Evolutionary conservation across 2,329 filamentous ascomycete genomes (phyloP), one percentile per base, ranked within the genome.

Genomic region (Trichoderma oligosporum): DNA sequence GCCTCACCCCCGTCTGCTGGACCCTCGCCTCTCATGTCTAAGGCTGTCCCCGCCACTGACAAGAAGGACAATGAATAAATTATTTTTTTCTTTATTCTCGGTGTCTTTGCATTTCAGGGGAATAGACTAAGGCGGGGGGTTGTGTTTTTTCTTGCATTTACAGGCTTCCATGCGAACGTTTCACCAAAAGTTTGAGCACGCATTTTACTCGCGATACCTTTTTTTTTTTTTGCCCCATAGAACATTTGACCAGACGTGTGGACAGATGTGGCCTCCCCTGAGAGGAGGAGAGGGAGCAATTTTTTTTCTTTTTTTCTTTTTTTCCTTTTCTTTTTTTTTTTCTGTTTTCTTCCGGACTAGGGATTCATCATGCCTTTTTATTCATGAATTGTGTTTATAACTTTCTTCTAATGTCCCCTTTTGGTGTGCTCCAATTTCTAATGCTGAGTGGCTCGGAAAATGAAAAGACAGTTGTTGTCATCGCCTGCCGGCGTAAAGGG

Each of bases 1-100:
- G 80, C 82, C 66, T 90, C 88, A 65, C 87, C 88, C 67, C 86
- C 87, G 56, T 86, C 86, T 60, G 81, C 83, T 47, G 77, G 83
- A 62, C 84, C 82, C 57, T 89, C 86, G 55, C 86, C 86, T 46
- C 81, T 82, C 58, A 70, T 86, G 68, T 75, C 84, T 62, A 88
- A 88, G 76, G 80, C 78, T 61, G 79, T 78, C 61, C 79, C 82
- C 61, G 82, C 82, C 68, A 76, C 69, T 60, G 79, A 76, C 65
- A 83, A 84, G 72, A 79, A 79, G 73, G 76, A 75, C 66, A 74
- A 75, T 70, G 77, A 76, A 65, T 74, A 66, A 70, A 66, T 73
- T 65, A 68, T 63, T 62, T 24, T 66, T 62, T 67, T 62, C 66
- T 64, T 65, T 60, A 63, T 64, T 64, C 65, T 69, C 63, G 69